A percentile compares a stretch with the other conserved stretches of the same genome.
Evolutionary conservation across 352 stramenopile genomes (phyloP).

Genomic region (Pythium dissimile): DNA sequence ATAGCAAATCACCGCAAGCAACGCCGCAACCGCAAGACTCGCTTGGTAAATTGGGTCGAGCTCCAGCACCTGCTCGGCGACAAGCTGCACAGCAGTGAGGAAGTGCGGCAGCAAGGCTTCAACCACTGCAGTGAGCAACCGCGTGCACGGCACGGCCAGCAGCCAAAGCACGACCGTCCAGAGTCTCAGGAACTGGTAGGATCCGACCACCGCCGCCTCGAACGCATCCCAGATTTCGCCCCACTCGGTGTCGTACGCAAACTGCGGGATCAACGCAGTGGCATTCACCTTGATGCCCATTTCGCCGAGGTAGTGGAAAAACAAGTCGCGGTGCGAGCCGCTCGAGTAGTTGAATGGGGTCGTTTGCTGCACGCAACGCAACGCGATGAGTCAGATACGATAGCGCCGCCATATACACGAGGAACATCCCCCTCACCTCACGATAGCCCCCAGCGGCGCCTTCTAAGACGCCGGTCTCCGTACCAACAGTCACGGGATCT

Average conservation of each 20-base stretch:
- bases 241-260: conserved; percentile 58
- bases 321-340: conserved; percentile 15
- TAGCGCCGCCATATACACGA: no score
- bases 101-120: conserved; percentile 70
- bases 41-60: conserved; percentile 67
- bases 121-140: conserved; percentile 32
- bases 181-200: conserved; percentile 56
- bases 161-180: conserved; percentile 60
- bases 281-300: conserved; percentile 15
- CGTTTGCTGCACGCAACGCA: not conserved
- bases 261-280: conserved; percentile 34
- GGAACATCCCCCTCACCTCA: no score
- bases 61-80: conserved; percentile 37
- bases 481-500: no score
- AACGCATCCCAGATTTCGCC: conserved; percentile 51
- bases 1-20: conserved; percentile 47
- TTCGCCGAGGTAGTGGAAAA: conserved; percentile 16
- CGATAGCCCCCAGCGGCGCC: no score
- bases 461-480: no score
- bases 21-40: conserved; percentile 21
- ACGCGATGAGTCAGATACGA: not conserved
- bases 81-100: conserved; percentile 33
- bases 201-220: conserved; percentile 44
- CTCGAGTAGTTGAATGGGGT: not conserved
- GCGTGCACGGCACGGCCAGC: conserved; percentile 40